These are phyloP conservation scores for Xylaria bambusicola DNA, from an alignment of 495 filamentous ascomycete species.

Conservation along the genomic window DNA sequence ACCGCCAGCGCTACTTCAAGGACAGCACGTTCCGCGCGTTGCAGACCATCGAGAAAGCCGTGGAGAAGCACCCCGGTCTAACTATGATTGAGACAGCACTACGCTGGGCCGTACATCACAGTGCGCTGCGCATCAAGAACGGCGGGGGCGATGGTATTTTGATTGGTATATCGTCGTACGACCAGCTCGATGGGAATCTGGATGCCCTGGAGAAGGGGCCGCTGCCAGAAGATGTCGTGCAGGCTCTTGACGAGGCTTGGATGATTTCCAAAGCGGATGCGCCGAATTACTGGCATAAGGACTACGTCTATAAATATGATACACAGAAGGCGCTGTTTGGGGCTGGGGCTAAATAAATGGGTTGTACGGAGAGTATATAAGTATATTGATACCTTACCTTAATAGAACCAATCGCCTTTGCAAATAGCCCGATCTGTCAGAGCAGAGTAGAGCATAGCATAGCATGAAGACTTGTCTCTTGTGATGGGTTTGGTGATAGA, in stretches of 20 bases:
- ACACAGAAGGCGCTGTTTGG: slow-evolving; percentile 67
- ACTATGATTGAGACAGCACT: slow-evolving; percentile 82
- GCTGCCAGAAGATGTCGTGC: slow-evolving; percentile 78
- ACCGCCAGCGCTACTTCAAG: slow-evolving; percentile 79
- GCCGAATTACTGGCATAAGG: slow-evolving; percentile 73
- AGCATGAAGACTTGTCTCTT: too few species aligned
- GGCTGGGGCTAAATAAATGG: slow-evolving; percentile 34
- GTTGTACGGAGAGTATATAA: too few species aligned
- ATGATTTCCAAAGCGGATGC: slow-evolving; percentile 64
- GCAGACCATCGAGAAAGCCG: slow-evolving; percentile 69
- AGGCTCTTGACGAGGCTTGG: slow-evolving; percentile 80
- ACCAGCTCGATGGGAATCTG: slow-evolving; percentile 76
- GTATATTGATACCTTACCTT: too few species aligned
- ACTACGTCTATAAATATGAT: slow-evolving; percentile 75
- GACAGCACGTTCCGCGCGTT: slow-evolving; percentile 78
- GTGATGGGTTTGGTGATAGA: too few species aligned
- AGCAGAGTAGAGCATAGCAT: too few species aligned
- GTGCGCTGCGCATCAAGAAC: slow-evolving; percentile 65
- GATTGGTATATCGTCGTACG: slow-evolving; percentile 73
- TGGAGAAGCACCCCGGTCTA: slow-evolving; percentile 67
- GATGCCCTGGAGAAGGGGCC: slow-evolving; percentile 82
- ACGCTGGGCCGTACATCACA: slow-evolving; percentile 82
- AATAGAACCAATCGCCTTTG: too few species aligned
- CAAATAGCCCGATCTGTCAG: too few species aligned
- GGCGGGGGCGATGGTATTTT: slow-evolving; percentile 80